Evolutionary conservation across 2,329 filamentous ascomycete species (phyloP).

Genomic region (Aspergillus aculeatinus): DNA sequence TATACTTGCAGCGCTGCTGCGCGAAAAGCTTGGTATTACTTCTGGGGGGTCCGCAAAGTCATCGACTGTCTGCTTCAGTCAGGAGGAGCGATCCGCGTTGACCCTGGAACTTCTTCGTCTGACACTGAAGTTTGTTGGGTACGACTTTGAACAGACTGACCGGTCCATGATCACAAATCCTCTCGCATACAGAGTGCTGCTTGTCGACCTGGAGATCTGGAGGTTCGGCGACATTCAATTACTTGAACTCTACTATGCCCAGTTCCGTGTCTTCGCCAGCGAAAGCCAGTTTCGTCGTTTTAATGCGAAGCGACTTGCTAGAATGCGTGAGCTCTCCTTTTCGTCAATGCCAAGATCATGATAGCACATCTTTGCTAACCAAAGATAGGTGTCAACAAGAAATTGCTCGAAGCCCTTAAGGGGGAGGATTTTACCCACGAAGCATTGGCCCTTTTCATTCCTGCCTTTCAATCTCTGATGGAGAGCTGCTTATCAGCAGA

Average conservation of each 20-base stretch:
- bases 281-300: slow-evolving; percentile 90
- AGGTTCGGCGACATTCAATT: slow-evolving; percentile 72
- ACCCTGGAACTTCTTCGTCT: slow-evolving; percentile 67
- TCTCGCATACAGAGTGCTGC: slow-evolving; percentile 83
- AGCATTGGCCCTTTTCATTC: slow-evolving; percentile 72
- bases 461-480: slow-evolving; percentile 75
- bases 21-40: slow-evolving; percentile 66
- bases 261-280: slow-evolving; percentile 85
- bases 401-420: slow-evolving; percentile 85
- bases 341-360: background rate
- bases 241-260: slow-evolving; percentile 87
- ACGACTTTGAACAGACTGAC: slow-evolving; percentile 73
- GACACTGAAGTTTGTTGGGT: slow-evolving; percentile 84
- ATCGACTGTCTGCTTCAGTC: slow-evolving; percentile 34
- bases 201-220: slow-evolving; percentile 95
- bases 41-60: slow-evolving; percentile 35
- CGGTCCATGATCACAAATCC: slow-evolving; percentile 95
- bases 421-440: slow-evolving; percentile 72
- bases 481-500: slow-evolving; percentile 79
- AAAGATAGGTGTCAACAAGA: slow-evolving; percentile 75
- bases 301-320: slow-evolving; percentile 78
- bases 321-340: slow-evolving; percentile 71
- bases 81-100: slow-evolving; percentile 53
- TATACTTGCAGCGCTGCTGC: slow-evolving; percentile 77
- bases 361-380: slow-evolving; percentile 18